Percentiles rank a stretch among this genome's conserved stretches.
These are phyloP conservation scores for Talaromyces pinophilus DNA, from an alignment of 2,329 filamentous ascomycete species.

Conservation along the genomic window DNA sequence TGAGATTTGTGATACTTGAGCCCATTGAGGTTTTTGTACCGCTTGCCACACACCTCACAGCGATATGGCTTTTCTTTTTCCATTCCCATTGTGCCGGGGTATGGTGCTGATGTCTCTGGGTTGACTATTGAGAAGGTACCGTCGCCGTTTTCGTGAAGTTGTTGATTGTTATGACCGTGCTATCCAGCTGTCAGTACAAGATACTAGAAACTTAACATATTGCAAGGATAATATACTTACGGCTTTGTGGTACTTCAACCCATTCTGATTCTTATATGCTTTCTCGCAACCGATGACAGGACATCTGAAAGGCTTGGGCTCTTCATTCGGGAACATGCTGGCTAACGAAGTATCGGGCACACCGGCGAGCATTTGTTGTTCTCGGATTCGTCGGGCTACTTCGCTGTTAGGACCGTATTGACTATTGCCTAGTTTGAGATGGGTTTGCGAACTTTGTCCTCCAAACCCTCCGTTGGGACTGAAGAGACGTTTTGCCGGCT, in stretches of 20 bases:
- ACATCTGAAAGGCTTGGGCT: conserved; percentile 96
- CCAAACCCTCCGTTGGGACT: conserved; percentile 75
- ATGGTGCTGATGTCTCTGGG: conserved; percentile 88
- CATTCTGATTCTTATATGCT: conserved; percentile 99
- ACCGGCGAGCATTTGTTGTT: conserved; percentile 64
- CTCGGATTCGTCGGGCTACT: conserved; percentile 65
- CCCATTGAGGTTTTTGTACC: conserved; percentile 98
- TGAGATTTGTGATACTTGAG: conserved; percentile 92
- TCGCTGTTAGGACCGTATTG: conserved; percentile 78
- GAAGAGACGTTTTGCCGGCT: conserved; percentile 90
- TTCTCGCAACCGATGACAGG: conserved; percentile 98
- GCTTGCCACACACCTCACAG: conserved; percentile 94
- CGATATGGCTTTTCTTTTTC: conserved; percentile 99
- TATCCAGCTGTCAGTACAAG: conserved; percentile 37
- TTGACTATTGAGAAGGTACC: conserved; percentile 98
- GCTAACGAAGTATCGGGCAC: conserved; percentile 48
- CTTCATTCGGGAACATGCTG: conserved; percentile 65
- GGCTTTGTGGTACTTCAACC: conserved; percentile 83
- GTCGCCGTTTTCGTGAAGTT: conserved; percentile 93
- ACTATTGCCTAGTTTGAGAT: conserved; percentile 72
- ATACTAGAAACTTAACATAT: background rate
- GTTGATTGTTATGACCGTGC: conserved; percentile 95
- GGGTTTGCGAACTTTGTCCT: conserved; percentile 63
- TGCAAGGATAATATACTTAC: conserved; percentile 46
- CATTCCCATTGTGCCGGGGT: conserved; percentile 97